These are phyloP conservation scores for Russula earlei DNA, from an alignment of 768 basidiomycete species.

Conservation along the genomic window DNA sequence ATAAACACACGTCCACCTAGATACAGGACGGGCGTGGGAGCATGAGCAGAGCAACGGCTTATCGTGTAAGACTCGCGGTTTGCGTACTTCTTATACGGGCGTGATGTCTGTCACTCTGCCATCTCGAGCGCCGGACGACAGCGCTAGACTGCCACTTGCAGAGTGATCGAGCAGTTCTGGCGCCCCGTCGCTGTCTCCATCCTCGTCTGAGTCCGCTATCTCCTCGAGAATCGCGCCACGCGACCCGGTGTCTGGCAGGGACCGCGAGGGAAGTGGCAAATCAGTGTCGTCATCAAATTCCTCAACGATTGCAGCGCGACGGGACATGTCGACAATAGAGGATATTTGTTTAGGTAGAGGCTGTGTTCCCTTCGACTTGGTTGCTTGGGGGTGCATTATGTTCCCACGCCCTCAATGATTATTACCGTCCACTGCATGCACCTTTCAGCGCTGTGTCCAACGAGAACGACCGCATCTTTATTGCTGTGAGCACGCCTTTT, in stretches of 20 bases:
- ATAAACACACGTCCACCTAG: constrained; percentile 92
- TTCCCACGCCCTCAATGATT: constrained; percentile 17
- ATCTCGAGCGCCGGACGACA: constrained; percentile 16
- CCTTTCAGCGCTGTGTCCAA: background rate
- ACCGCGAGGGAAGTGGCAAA: constrained; percentile 62
- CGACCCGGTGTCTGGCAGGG: constrained; percentile 55
- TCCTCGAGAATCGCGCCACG: constrained; percentile 75
- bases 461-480: background rate
- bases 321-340: constrained; percentile 53
- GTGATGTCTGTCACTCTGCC: constrained; percentile 56
- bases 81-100: constrained; percentile 73
- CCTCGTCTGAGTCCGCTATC: constrained; percentile 42
- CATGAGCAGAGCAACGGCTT: constrained; percentile 6
- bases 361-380: background rate
- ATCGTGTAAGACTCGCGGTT: constrained; percentile 9
- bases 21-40: background rate
- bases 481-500: constrained; percentile 1
- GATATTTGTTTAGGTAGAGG: too few species aligned
- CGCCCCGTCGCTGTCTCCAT: constrained; percentile 20
- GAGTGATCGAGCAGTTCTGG: constrained; percentile 35
- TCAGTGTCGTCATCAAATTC: constrained; percentile 96
- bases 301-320: constrained; percentile 55
- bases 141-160: constrained; percentile 42
- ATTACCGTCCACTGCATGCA: too few species aligned
- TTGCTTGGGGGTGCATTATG: background rate